Evolutionary conservation across 192 early-diverging fungal genomes (phyloP).

Genomic region (Umbelopsis ramanniana): DNA sequence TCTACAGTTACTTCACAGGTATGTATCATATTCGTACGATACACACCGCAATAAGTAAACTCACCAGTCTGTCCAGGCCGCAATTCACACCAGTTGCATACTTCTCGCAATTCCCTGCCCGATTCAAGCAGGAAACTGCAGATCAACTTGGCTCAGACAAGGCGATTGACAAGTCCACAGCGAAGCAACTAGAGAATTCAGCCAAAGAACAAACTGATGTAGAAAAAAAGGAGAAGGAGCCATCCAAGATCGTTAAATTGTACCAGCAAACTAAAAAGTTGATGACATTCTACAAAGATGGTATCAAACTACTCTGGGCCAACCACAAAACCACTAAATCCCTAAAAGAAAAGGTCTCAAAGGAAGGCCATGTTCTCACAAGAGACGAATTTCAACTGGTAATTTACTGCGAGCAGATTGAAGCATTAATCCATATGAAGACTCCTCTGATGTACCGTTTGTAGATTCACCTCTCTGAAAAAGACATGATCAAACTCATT

Average conservation of each 20-base stretch:
- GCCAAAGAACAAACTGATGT: neutral
- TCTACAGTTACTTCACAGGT: neutral
- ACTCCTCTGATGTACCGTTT: neutral
- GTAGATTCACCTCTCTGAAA: slow-evolving; percentile 50
- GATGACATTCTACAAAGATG: slow-evolving; percentile 57
- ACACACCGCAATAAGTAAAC: neutral
- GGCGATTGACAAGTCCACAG: neutral
- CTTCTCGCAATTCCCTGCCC: neutral
- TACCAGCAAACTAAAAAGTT: slow-evolving; percentile 49
- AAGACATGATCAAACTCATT: slow-evolving; percentile 52
- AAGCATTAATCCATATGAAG: neutral
- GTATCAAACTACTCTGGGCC: slow-evolving; percentile 53
- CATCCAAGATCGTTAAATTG: slow-evolving; percentile 29
- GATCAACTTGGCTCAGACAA: neutral
- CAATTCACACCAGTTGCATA: neutral
- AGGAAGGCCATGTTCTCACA: slow-evolving; percentile 43
- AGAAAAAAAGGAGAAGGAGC: neutral
- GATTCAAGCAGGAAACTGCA: neutral
- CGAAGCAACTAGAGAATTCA: neutral
- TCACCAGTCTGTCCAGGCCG: neutral
- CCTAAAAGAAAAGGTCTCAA: slow-evolving; percentile 35
- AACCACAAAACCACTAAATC: slow-evolving; percentile 51
- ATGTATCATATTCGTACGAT: neutral
- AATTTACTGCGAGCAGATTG: neutral
- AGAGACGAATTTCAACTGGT: slow-evolving; percentile 56